These are phyloP conservation scores for Neonectria hederae DNA, from an alignment of 2,329 filamentous ascomycete genomes.

Conservation along the genomic window DNA sequence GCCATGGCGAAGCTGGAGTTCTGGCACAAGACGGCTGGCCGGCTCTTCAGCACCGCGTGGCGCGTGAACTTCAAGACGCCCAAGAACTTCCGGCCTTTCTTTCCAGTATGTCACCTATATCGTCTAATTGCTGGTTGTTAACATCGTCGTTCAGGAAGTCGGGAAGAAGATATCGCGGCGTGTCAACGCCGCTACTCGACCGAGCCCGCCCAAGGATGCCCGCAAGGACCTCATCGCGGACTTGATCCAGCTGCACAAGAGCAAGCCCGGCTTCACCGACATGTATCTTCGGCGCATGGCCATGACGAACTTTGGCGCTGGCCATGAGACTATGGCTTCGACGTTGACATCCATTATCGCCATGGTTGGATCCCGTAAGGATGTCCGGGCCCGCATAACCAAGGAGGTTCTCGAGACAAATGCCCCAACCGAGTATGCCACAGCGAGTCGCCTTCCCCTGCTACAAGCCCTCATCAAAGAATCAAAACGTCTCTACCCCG, in stretches of 20 bases:
- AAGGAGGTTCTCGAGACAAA: conserved; percentile 44
- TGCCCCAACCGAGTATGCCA: conserved; percentile 35
- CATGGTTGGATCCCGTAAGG: conserved; percentile 54
- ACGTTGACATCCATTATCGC: conserved; percentile 60
- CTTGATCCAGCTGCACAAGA: conserved; percentile 56
- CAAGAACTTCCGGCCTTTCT: conserved; percentile 58
- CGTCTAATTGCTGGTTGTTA: not conserved
- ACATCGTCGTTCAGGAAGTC: conserved; percentile 43
- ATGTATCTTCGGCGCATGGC: conserved; percentile 61
- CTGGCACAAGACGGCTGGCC: conserved; percentile 48
- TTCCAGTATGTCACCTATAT: conserved; percentile 51
- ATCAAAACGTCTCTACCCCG: conserved; percentile 60
- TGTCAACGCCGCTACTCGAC: conserved; percentile 44
- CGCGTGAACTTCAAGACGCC: conserved; percentile 56
- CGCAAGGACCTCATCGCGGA: conserved; percentile 56
- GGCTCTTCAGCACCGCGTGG: conserved; percentile 56
- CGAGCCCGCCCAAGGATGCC: conserved; percentile 44
- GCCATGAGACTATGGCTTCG: conserved; percentile 64
- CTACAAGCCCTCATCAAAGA: conserved; percentile 61
- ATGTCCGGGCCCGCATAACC: conserved; percentile 46
- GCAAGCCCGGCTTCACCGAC: conserved; percentile 57
- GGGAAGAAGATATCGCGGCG: conserved; percentile 46
- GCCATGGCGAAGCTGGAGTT: conserved; percentile 51
- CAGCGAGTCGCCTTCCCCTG: conserved; percentile 42
- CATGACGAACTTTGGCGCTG: conserved; percentile 65